Conservation (phyloP, 2,329 filamentous ascomycete genomes). For the Orbilia blumenaviensis region DNA sequence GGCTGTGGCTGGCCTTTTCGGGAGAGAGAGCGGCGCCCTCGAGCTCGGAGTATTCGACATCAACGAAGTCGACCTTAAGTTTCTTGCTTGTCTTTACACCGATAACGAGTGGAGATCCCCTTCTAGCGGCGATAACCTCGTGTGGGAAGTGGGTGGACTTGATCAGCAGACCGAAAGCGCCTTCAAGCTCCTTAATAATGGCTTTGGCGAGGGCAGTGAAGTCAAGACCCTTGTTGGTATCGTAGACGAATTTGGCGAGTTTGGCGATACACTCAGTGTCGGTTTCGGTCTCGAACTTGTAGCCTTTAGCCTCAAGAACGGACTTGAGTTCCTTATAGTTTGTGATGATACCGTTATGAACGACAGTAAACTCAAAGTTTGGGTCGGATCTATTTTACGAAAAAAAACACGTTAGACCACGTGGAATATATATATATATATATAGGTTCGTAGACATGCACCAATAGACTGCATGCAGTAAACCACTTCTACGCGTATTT, state of each 20-base stretch:
- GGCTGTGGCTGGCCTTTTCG: constrained; percentile 94
- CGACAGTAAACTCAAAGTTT: constrained; percentile 94
- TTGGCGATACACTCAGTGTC: constrained; percentile 99
- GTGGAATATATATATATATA: too few relatives aligned
- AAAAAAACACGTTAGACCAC: neutral
- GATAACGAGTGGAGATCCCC: constrained; percentile 96
- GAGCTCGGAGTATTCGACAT: constrained; percentile 95
- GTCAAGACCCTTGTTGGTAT: constrained; percentile 90
- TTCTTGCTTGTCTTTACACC: constrained; percentile 96
- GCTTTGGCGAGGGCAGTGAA: constrained; percentile 97
- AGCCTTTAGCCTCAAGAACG: constrained; percentile 90
- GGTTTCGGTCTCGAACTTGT: constrained; percentile 98
- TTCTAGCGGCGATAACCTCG: constrained; percentile 96
- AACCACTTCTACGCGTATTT: constrained; percentile 35
- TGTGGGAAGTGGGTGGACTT: constrained; percentile 99
- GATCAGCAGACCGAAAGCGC: constrained; percentile 94
- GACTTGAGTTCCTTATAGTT: constrained; percentile 99
- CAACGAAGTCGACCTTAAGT: constrained; percentile 99
- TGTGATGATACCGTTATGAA: constrained; percentile 99
- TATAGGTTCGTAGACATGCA: too few relatives aligned
- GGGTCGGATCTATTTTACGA: constrained; percentile 67
- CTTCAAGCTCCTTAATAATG: constrained; percentile 97
- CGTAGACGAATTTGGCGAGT: constrained; percentile 96
- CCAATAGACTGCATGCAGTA: too few relatives aligned
- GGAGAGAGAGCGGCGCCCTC: constrained; percentile 75